phyloP scores from a whole-genome alignment of 495 filamentous ascomycete species.

The Glutinoglossum americanum region DNA sequence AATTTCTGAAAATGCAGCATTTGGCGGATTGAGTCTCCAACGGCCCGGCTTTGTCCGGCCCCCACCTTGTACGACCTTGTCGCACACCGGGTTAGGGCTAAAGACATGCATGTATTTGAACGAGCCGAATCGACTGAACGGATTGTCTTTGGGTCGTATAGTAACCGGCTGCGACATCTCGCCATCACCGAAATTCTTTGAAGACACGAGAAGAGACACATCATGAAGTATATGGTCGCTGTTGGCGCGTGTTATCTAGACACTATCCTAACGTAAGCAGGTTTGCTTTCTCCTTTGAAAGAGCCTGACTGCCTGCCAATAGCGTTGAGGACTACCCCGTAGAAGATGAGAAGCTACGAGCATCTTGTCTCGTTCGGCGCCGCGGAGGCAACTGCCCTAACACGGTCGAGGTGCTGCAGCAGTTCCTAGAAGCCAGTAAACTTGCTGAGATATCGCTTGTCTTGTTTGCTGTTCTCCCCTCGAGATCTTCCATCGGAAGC shows the following conservation, averaged over 20 bases:
- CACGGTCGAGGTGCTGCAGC: conserved; percentile 43
- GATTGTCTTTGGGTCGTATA: too few species aligned
- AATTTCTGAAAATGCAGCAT: too few species aligned
- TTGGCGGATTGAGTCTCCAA: too few species aligned
- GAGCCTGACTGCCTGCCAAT: conserved; percentile 6
- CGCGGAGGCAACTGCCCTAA: conserved; percentile 56
- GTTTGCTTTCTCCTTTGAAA: conserved; percentile 8
- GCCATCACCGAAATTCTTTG: too few species aligned
- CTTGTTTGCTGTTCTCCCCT: conserved; percentile 24
- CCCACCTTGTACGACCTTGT: too few species aligned
- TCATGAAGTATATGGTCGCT: conserved; percentile 29
- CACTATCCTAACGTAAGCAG: conserved; percentile 40
- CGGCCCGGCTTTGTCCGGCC: too few species aligned
- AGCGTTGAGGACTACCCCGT: conserved; percentile 43
- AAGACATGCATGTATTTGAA: too few species aligned
- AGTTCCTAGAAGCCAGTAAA: conserved; percentile 22
- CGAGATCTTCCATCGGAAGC: conserved; percentile 17
- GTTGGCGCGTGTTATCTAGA: conserved; percentile 47
- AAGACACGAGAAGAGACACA: not conserved
- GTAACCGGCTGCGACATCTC: too few species aligned
- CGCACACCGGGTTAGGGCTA: too few species aligned
- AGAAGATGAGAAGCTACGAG: conserved; percentile 54
- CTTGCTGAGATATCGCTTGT: conserved; percentile 11
- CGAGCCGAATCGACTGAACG: too few species aligned
- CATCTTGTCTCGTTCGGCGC: conserved; percentile 31